These are phyloP conservation scores for Scalesia atractyloides DNA, from an alignment of 129 eudicot species.

Conservation along the genomic window DNA sequence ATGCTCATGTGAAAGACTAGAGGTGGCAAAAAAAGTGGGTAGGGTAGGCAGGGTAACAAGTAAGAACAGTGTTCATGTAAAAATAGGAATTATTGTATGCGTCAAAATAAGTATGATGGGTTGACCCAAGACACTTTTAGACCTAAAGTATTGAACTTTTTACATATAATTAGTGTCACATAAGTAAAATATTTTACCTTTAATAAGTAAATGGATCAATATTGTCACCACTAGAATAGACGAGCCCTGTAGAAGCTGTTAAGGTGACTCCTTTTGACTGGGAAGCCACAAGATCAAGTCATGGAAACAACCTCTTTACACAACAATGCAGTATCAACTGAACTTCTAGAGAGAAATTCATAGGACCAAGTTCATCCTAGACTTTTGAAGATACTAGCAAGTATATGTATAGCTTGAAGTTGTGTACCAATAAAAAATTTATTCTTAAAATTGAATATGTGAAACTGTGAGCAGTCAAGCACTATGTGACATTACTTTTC, in stretches of 20 bases:
- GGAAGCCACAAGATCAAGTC: neutral
- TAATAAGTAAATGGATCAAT: conserved; percentile 2
- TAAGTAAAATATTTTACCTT: neutral
- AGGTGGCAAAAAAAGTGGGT: neutral
- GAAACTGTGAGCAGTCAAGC: neutral
- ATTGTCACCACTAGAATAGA: neutral
- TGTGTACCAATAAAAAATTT: neutral
- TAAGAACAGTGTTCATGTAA: neutral
- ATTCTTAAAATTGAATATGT: neutral
- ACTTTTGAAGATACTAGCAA: conserved; percentile 11
- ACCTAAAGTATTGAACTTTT: neutral
- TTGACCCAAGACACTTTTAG: neutral
- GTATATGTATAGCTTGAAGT: neutral
- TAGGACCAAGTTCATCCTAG: neutral
- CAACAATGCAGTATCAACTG: neutral
- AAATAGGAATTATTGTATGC: neutral
- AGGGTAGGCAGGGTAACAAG: neutral
- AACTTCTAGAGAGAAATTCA: neutral
- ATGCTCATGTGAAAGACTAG: neutral
- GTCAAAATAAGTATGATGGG: neutral
- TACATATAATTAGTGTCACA: neutral
- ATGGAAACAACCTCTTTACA: neutral
- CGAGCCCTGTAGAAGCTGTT: neutral
- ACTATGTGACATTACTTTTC: conserved; percentile 7
- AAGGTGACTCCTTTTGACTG: neutral